Evolutionary conservation across 2,329 filamentous ascomycete species (phyloP).

Genomic region (Monosporascus ibericus): DNA sequence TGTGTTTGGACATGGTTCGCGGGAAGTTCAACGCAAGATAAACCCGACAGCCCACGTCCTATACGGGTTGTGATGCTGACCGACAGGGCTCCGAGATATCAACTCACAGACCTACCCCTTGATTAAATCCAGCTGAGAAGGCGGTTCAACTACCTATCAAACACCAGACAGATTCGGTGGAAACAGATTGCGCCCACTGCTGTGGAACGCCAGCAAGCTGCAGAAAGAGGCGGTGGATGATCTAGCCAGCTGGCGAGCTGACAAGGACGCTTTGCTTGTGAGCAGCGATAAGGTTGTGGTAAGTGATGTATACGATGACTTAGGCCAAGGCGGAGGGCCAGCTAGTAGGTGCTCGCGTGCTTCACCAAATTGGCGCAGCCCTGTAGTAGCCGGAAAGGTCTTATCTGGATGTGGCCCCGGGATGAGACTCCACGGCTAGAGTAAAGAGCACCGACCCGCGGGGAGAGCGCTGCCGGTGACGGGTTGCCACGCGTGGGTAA

Average conservation of each 20-base stretch:
- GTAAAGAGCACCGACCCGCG: neutral
- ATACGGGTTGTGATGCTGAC: constrained; percentile 19
- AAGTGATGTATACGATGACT: neutral
- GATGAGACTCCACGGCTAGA: neutral
- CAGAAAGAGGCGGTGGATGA: neutral
- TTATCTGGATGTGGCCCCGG: neutral
- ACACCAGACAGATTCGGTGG: constrained; percentile 1
- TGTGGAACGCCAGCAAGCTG: neutral
- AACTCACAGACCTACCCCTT: constrained; percentile 9
- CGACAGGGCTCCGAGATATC: constrained; percentile 7
- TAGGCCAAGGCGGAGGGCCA: neutral
- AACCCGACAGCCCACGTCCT: constrained; percentile 8
- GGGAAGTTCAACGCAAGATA: constrained; percentile 20
- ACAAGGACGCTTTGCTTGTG: neutral
- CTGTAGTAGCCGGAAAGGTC: neutral
- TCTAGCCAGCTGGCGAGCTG: neutral
- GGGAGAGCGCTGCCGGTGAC: neutral
- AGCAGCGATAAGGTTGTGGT: neutral
- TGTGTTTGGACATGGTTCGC: constrained; percentile 46
- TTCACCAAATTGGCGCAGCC: neutral
- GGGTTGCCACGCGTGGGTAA: neutral
- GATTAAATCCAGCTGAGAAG: constrained; percentile 3
- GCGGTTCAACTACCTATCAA: constrained; percentile 10
- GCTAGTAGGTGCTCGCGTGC: neutral
- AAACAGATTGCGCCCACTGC: neutral